These are phyloP conservation scores for Berberis vulgaris DNA, from an alignment of 164 flowering plant genomes.

Conservation along the genomic window DNA sequence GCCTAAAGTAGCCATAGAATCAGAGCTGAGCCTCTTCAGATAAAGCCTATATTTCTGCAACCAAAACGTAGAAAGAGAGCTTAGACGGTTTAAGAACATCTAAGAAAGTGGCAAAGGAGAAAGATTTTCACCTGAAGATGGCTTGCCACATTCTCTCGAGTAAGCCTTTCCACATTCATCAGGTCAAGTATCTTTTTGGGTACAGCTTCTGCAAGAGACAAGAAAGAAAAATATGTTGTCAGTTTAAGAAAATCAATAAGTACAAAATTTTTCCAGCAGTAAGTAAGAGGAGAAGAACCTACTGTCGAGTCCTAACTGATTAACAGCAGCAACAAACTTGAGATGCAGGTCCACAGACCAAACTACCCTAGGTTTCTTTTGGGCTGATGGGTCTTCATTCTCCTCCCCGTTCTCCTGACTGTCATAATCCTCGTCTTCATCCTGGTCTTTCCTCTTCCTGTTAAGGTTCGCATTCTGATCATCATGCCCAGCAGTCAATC, in stretches of 20 bases:
- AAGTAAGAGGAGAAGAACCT: conserved; percentile 18
- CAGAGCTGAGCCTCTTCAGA: conserved; percentile 56
- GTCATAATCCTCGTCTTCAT: conserved; percentile 61
- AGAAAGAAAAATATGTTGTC: background rate
- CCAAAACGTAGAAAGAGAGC: background rate
- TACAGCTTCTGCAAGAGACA: conserved; percentile 67
- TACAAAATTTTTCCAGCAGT: background rate
- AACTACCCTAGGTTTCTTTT: conserved; percentile 83
- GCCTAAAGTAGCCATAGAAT: conserved; percentile 43
- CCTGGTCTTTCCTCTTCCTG: conserved; percentile 60
- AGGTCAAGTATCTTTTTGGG: conserved; percentile 90
- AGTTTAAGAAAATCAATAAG: background rate
- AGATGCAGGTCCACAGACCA: conserved; percentile 86
- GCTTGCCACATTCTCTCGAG: conserved; percentile 96
- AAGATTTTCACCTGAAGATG: conserved; percentile 64
- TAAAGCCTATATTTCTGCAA: conserved; percentile 89
- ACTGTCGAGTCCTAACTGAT: conserved; percentile 84
- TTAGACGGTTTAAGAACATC: background rate
- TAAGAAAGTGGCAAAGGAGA: background rate
- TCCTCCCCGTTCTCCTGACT: conserved; percentile 18
- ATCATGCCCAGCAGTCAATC: conserved; percentile 11
- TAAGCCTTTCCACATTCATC: conserved; percentile 85
- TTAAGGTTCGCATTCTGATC: conserved; percentile 43
- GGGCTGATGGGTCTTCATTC: conserved; percentile 53
- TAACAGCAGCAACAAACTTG: conserved; percentile 78